These are phyloP conservation scores for Leccinum aurantiacum DNA, from an alignment of 768 basidiomycete genomes.

Conservation along the genomic window DNA sequence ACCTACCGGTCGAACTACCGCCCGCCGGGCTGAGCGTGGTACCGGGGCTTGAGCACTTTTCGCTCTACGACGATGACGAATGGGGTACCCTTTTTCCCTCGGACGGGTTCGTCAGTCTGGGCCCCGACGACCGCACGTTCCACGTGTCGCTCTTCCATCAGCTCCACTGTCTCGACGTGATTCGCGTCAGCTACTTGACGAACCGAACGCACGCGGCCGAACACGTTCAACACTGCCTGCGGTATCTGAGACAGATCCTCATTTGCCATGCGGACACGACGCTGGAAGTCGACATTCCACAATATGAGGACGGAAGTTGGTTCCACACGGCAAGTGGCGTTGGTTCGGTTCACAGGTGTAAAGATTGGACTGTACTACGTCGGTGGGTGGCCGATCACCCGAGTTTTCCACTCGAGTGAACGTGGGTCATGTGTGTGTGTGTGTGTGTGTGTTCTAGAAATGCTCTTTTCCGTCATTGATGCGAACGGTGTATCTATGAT, in stretches of 20 bases:
- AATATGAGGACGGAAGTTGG: slow-evolving; percentile 23
- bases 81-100: slow-evolving; percentile 37
- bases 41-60: slow-evolving; percentile 28
- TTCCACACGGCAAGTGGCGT: slow-evolving; percentile 32
- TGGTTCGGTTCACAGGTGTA: slow-evolving; percentile 33
- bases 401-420: slow-evolving; percentile 25
- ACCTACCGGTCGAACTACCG: slow-evolving; percentile 33
- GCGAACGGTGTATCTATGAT: neutral
- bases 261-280: slow-evolving; percentile 41
- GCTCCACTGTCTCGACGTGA: slow-evolving; percentile 45
- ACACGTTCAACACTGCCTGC: slow-evolving; percentile 40
- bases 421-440: neutral
- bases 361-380: slow-evolving; percentile 35
- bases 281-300: slow-evolving; percentile 35
- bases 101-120: slow-evolving; percentile 36
- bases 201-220: slow-evolving; percentile 23
- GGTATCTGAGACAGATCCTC: slow-evolving; percentile 40
- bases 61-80: slow-evolving; percentile 35
- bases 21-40: slow-evolving; percentile 29
- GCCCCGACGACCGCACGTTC: slow-evolving; percentile 35
- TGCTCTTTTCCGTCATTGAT: neutral
- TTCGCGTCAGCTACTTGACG: slow-evolving; percentile 31
- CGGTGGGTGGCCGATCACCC: slow-evolving; percentile 30
- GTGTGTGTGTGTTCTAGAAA: neutral
- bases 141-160: slow-evolving; percentile 46